These are phyloP conservation scores for Trypanosoma melophagium DNA, from an alignment of 208 protist genomes.

Conservation along the genomic window DNA sequence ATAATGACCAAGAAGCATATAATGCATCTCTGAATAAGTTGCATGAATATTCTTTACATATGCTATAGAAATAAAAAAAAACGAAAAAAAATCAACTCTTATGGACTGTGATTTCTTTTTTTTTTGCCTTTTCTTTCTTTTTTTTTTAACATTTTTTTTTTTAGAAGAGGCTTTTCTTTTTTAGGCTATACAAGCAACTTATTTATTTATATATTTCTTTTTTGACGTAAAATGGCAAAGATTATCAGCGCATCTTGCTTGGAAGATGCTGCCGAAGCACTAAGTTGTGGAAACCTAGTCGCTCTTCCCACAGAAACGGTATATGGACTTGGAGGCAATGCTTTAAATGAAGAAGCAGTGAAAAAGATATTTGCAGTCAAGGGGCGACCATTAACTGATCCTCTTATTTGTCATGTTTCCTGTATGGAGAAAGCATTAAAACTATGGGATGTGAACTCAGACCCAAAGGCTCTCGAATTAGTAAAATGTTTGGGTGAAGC, in stretches of 20 bases:
- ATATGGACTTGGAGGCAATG: conserved; percentile 97
- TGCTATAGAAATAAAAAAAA: too few relatives aligned
- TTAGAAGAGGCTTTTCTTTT: not conserved
- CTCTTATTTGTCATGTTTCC: conserved; percentile 95
- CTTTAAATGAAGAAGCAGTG: conserved; percentile 80
- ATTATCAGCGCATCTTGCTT: conserved; percentile 65
- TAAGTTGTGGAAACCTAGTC: conserved; percentile 80
- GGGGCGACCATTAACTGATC: conserved; percentile 93
- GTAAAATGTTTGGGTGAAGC: conserved; percentile 55
- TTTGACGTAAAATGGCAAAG: conserved; percentile 30
- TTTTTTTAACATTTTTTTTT: not conserved
- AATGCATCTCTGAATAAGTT: too few relatives aligned
- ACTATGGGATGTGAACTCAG: conserved; percentile 63
- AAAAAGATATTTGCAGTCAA: conserved; percentile 95
- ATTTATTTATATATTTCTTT: conserved; percentile 4
- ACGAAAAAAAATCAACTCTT: too few relatives aligned
- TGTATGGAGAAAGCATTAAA: conserved; percentile 50
- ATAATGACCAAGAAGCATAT: too few relatives aligned
- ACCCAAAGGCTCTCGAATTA: conserved; percentile 46
- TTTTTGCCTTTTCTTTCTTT: too few relatives aligned
- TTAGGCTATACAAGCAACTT: conserved; percentile 15
- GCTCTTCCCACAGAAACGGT: conserved; percentile 98
- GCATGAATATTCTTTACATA: too few relatives aligned
- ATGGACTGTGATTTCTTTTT: too few relatives aligned
- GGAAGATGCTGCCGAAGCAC: conserved; percentile 44